Conservation (phyloP, 805 yeast genomes). For the Ogataea polymorpha region DNA sequence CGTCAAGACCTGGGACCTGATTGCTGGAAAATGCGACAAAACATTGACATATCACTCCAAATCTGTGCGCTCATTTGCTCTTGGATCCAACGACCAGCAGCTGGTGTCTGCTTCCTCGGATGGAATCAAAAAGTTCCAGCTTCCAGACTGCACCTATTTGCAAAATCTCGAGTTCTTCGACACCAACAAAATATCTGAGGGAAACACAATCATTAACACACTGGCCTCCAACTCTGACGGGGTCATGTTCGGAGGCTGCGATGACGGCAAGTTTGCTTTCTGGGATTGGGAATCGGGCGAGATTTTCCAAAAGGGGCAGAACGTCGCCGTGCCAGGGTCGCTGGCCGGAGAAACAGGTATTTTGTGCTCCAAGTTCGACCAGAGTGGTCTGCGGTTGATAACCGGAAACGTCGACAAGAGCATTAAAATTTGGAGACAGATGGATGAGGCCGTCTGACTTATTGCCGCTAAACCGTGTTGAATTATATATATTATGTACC, state of each 20-base stretch:
- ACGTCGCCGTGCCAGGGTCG: conserved; percentile 69
- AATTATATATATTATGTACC: not conserved
- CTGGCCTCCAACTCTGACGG: conserved; percentile 58
- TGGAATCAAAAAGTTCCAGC: conserved; percentile 78
- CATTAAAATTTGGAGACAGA: conserved; percentile 68
- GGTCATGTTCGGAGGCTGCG: conserved; percentile 77
- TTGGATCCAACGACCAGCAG: conserved; percentile 69
- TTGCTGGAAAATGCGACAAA: conserved; percentile 68
- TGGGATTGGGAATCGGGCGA: conserved; percentile 76
- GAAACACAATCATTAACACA: conserved; percentile 59
- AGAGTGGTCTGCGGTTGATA: conserved; percentile 73
- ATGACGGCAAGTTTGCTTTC: conserved; percentile 73
- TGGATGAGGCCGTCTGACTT: conserved; percentile 23
- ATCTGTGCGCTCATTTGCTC: conserved; percentile 68
- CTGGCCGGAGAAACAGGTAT: conserved; percentile 65
- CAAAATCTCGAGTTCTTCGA: conserved; percentile 48
- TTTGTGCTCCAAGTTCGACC: conserved; percentile 69
- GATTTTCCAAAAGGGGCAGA: conserved; percentile 49
- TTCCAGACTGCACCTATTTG: conserved; percentile 70
- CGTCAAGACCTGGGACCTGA: conserved; percentile 84
- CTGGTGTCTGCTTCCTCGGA: conserved; percentile 79
- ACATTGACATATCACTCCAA: conserved; percentile 83
- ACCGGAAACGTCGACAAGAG: conserved; percentile 92
- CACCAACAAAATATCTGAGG: conserved; percentile 32
- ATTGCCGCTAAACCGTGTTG: not conserved